A percentile compares a stretch with the other conserved stretches of the same genome.
These are phyloP conservation scores for Mollisiaceae sp. DNA, from an alignment of 2,329 filamentous ascomycete genomes.

Conservation along the genomic window DNA sequence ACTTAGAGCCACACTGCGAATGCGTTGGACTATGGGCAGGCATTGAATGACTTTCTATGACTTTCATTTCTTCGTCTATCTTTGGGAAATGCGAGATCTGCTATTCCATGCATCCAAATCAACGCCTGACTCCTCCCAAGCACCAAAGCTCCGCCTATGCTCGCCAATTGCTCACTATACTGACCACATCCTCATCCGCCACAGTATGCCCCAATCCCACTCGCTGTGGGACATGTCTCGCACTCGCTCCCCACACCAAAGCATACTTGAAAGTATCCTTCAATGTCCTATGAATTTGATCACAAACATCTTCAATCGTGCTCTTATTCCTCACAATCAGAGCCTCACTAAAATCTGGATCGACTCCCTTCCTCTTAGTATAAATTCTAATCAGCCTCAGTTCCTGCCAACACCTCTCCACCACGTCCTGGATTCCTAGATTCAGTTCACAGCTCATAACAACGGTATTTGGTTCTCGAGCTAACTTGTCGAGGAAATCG, in stretches of 20 bases:
- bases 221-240: constrained; percentile 90
- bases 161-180: constrained; percentile 68
- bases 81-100: background rate
- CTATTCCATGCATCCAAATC: background rate
- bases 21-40: constrained; percentile 25
- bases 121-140: constrained; percentile 13
- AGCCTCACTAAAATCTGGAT: constrained; percentile 89
- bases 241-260: constrained; percentile 95
- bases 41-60: constrained; percentile 25
- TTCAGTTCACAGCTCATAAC: constrained; percentile 99
- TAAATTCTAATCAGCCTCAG: constrained; percentile 89
- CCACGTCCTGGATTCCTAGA: constrained; percentile 88
- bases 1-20: constrained; percentile 16
- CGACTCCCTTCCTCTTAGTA: constrained; percentile 92
- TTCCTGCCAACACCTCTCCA: constrained; percentile 95
- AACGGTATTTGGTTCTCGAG: constrained; percentile 89
- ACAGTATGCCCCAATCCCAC: constrained; percentile 87
- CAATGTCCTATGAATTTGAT: constrained; percentile 88
- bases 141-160: constrained; percentile 48
- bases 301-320: constrained; percentile 95
- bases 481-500: constrained; percentile 90
- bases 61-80: background rate
- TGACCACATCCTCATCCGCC: constrained; percentile 70
- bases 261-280: constrained; percentile 99
- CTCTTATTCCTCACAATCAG: constrained; percentile 89